A percentile compares a stretch with the other conserved stretches of the same genome.
phyloP scores from a whole-genome alignment of 2,329 filamentous ascomycete species.

The Colletotrichum abscissum region DNA sequence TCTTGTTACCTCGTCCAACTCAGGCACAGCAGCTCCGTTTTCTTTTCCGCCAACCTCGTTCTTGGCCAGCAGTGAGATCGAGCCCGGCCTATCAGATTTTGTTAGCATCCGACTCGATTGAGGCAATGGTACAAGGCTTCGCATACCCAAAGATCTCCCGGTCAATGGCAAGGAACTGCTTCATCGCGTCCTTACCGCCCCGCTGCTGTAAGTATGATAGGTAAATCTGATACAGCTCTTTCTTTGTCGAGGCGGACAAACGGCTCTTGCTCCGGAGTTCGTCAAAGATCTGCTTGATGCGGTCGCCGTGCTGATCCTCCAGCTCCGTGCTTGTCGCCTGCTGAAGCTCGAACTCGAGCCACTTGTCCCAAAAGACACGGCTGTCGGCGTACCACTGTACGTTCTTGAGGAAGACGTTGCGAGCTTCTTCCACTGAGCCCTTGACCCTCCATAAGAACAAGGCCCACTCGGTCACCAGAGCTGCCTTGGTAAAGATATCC shows the following conservation, averaged over 20 bases:
- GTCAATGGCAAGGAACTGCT: slow-evolving; percentile 86
- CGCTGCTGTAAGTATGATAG: slow-evolving; percentile 86
- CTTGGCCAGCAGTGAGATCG: slow-evolving; percentile 55
- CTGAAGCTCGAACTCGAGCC: slow-evolving; percentile 88
- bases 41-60: slow-evolving; percentile 55
- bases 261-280: slow-evolving; percentile 79
- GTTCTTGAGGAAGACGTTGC: slow-evolving; percentile 85
- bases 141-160: slow-evolving; percentile 86
- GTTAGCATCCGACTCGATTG: not conserved
- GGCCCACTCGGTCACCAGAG: slow-evolving; percentile 90
- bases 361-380: slow-evolving; percentile 88
- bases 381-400: slow-evolving; percentile 87
- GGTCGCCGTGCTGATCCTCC: slow-evolving; percentile 74
- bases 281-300: slow-evolving; percentile 84
- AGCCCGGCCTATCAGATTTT: slow-evolving; percentile 52
- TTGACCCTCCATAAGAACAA: slow-evolving; percentile 88
- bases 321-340: slow-evolving; percentile 77
- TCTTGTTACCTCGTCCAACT: slow-evolving; percentile 63
- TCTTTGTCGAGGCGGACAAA: slow-evolving; percentile 74
- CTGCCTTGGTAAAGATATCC: slow-evolving; percentile 84
- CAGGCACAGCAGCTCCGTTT: slow-evolving; percentile 53
- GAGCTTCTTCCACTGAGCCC: slow-evolving; percentile 82
- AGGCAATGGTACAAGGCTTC: not conserved
- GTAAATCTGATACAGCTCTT: slow-evolving; percentile 81
- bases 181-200: slow-evolving; percentile 85